Conservation (phyloP, 108 stramenopile genomes). For the Nitzschia sp. region DNA sequence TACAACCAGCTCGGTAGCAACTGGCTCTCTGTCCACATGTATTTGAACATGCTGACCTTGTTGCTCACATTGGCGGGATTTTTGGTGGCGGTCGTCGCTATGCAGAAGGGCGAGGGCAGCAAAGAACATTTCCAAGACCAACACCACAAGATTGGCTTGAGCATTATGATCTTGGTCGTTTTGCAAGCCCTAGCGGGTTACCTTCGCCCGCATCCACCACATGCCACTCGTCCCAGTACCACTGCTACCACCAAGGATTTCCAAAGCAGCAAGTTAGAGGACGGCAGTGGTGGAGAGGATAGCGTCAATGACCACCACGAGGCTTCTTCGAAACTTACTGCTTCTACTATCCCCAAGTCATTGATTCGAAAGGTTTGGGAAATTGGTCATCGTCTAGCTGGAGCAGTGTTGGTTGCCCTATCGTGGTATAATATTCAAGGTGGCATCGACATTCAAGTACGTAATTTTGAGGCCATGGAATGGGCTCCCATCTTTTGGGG, state of each 20-base stretch:
- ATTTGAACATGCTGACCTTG: too few species aligned
- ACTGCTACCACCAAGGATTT: neutral
- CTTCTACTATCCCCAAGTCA: neutral
- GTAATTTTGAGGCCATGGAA: neutral
- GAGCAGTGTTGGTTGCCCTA: conserved; percentile 22
- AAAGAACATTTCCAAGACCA: too few species aligned
- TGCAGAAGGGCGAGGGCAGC: too few species aligned
- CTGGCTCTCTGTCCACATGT: too few species aligned
- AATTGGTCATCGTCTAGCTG: conserved; percentile 26
- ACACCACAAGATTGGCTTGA: conserved; percentile 31
- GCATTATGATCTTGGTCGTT: conserved; percentile 34
- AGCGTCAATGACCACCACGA: neutral
- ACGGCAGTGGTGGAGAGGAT: neutral
- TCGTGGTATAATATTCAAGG: conserved; percentile 32
- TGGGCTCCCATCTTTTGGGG: too few species aligned
- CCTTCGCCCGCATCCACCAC: too few species aligned
- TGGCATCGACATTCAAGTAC: conserved; percentile 15
- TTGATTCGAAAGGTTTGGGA: conserved; percentile 23
- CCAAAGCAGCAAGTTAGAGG: neutral
- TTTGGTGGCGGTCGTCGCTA: too few species aligned
- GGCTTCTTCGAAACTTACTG: neutral
- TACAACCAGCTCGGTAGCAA: too few species aligned
- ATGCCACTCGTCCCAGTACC: too few species aligned
- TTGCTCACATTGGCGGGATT: too few species aligned
- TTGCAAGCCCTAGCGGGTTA: conserved; percentile 36